These are phyloP conservation scores for Solanum stenotomum DNA, from an alignment of 257 asterid genomes.

Conservation along the genomic window DNA sequence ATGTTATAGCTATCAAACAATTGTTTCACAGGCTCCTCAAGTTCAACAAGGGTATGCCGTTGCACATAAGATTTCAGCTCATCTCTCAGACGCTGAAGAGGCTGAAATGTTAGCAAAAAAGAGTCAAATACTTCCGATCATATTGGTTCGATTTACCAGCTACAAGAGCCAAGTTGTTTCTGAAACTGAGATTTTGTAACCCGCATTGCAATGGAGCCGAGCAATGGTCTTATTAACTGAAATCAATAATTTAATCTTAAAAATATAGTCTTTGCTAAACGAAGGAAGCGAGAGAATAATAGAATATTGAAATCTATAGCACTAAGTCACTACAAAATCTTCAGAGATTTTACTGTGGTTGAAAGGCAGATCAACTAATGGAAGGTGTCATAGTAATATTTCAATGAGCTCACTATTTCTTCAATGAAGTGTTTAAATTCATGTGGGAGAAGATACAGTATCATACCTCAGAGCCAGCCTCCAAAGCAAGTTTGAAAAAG, in stretches of 20 bases:
- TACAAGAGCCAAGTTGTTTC: background rate
- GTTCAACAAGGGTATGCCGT: slow-evolving; percentile 40
- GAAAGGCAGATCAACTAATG: background rate
- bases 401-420: background rate
- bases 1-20: slow-evolving; percentile 58
- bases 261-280: background rate
- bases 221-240: background rate
- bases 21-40: slow-evolving; percentile 50
- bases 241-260: background rate
- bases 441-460: background rate
- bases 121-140: background rate
- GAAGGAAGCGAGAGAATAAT: background rate
- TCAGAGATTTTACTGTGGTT: background rate
- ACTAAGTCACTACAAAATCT: background rate
- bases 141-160: background rate
- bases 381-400: background rate
- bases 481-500: slow-evolving; percentile 75
- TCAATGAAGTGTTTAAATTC: background rate
- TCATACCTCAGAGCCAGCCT: slow-evolving; percentile 82
- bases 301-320: background rate
- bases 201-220: background rate
- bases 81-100: slow-evolving; percentile 59
- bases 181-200: background rate
- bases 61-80: slow-evolving; percentile 63
- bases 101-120: slow-evolving; percentile 26